Evolutionary conservation across 2,329 filamentous ascomycete genomes (phyloP).

Genomic region (Capronia coronata): DNA sequence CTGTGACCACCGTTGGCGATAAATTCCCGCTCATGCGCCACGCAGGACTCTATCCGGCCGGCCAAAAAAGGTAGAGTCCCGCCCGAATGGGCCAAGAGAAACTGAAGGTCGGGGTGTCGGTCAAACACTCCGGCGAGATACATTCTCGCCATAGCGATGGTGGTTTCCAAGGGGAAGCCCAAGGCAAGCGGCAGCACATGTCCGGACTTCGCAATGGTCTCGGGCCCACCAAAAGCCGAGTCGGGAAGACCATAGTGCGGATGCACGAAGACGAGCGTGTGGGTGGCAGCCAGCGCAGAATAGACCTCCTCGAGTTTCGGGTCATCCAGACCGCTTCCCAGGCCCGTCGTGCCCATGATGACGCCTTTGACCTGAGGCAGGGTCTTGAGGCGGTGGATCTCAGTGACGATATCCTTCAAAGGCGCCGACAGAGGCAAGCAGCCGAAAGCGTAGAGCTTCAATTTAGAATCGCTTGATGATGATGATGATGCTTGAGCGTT

Average conservation of each 20-base stretch:
- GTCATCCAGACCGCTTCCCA: slow-evolving; percentile 77
- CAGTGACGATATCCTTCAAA: slow-evolving; percentile 53
- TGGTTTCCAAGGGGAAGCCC: slow-evolving; percentile 88
- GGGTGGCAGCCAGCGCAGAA: slow-evolving; percentile 57
- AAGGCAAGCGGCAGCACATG: slow-evolving; percentile 80
- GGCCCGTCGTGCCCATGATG: slow-evolving; percentile 76
- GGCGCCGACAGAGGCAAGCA: slow-evolving; percentile 70
- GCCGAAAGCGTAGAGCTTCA: slow-evolving; percentile 72
- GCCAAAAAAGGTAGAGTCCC: slow-evolving; percentile 85
- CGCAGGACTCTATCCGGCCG: slow-evolving; percentile 79
- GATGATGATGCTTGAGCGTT: slow-evolving; percentile 28
- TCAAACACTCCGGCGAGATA: slow-evolving; percentile 82
- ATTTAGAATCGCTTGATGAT: too few relatives aligned
- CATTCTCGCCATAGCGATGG: slow-evolving; percentile 83
- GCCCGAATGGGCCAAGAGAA: slow-evolving; percentile 81
- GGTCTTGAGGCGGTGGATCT: slow-evolving; percentile 56
- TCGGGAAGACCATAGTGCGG: slow-evolving; percentile 84
- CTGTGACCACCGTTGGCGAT: slow-evolving; percentile 56
- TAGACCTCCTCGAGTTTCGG: slow-evolving; percentile 65
- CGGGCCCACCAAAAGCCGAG: slow-evolving; percentile 72
- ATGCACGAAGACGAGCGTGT: slow-evolving; percentile 72
- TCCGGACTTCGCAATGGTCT: slow-evolving; percentile 65
- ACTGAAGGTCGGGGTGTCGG: slow-evolving; percentile 58
- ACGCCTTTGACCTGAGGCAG: slow-evolving; percentile 72
- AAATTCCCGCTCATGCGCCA: slow-evolving; percentile 73